Base-by-base conservation (phyloP, 495 filamentous ascomycete species). In the Annulohypoxylon nitens region DNA sequence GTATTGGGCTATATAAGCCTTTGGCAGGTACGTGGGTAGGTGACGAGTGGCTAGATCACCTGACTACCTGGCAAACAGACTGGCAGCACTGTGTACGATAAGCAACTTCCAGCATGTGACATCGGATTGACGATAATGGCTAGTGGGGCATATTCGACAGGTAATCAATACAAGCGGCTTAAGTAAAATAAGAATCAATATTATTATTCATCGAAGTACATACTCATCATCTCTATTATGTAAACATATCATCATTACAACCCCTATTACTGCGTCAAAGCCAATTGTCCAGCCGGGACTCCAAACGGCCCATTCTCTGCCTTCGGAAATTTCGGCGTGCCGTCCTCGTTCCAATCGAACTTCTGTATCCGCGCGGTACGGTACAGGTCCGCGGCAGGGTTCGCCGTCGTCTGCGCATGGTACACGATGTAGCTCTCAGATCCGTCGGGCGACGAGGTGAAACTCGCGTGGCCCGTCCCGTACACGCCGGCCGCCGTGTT, bases 381-480 rank as follows among this genome's bases (percentile, higher is more conserved):
- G 23, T 65, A 78, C 7, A 79, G 25, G 18, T 79, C 69, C 3
- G 75, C 47, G 1, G 65, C 60, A 0, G 78, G 78, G 3, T 75
- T 75, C 14, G 78, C n/a, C 18, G 75, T 79, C 4, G 76, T 79
- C 37, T 72, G 59, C 11, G 82, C 85, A 69, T 86, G 85, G 67
- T 87, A 87, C 2, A 87, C 83, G 34, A 86, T 82, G 67, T 81
- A 87, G 55, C 82, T 73, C 71, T 86, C 84, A 1, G 54, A 80
- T 2, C 82, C 82, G 69, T 86, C 84, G 0, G 83, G 82, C 30
- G 81, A 84, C 37, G 78, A 82, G 23, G 75, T 79, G 62, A 83
- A 87, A 65, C 81, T 84, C 9, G 85, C 85, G 71, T 87, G 85
- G 0, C 85, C 85, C 2, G 84, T 82, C 3, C 82, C 85, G 65